A percentile compares a stretch with the other conserved stretches of the same genome.
These are phyloP conservation scores for Crepidotus sp. DNA, from an alignment of 1,284 basidiomycete genomes.

Conservation along the genomic window DNA sequence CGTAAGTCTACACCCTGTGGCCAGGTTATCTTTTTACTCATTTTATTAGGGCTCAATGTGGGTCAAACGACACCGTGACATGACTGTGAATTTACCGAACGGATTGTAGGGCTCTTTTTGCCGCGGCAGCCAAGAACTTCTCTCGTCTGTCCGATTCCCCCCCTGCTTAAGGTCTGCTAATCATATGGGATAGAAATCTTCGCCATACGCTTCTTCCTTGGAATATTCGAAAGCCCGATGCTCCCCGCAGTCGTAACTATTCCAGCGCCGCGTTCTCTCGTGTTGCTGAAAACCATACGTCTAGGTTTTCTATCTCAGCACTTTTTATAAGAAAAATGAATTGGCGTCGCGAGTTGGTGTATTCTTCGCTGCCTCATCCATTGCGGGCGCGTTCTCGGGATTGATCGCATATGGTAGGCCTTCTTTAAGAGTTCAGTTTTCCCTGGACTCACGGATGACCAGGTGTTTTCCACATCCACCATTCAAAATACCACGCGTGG, in stretches of 20 bases:
- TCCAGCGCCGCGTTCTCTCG: no score
- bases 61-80: no score
- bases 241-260: slow-evolving; percentile 35
- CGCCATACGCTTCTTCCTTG: slow-evolving; percentile 38
- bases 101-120: slow-evolving; percentile 30
- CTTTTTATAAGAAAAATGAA: slow-evolving; percentile 43
- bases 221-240: slow-evolving; percentile 40
- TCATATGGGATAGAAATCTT: slow-evolving; percentile 29
- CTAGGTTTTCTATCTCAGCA: slow-evolving; percentile 39
- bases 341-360: slow-evolving; percentile 40
- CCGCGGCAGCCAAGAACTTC: slow-evolving; percentile 33
- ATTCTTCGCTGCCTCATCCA: slow-evolving; percentile 36
- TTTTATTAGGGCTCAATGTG: slow-evolving; percentile 32
- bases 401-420: slow-evolving; percentile 15
- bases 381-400: slow-evolving; percentile 39
- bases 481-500: slow-evolving; percentile 36
- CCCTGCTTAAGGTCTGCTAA: neutral
- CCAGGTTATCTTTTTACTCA: neutral
- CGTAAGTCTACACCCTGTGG: slow-evolving; percentile 22
- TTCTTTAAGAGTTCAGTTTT: neutral
- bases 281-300: no score
- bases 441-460: neutral
- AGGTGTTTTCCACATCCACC: slow-evolving; percentile 38
- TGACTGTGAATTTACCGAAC: no score
- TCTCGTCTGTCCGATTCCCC: slow-evolving; percentile 23